Percentiles rank a stretch among this genome's conserved stretches.
Conservation (phyloP, 75 land plant species). For the Ceratopteris richardii region DNA sequence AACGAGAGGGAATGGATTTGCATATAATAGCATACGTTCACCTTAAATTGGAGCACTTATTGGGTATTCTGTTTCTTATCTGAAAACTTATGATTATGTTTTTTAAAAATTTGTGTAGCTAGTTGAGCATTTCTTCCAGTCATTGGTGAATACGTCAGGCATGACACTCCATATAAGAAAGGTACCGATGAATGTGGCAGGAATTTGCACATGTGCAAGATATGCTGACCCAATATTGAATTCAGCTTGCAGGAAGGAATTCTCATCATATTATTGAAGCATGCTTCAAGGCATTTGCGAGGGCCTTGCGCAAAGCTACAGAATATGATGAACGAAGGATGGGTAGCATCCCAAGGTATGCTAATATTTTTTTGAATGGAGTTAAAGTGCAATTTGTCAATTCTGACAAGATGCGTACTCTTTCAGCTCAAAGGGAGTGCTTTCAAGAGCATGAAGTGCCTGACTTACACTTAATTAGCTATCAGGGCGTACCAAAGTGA, state of each 20-base stretch:
- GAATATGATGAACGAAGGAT: constrained; percentile 68
- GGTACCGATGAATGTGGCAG: no score
- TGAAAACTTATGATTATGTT: no score
- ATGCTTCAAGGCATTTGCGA: constrained; percentile 92
- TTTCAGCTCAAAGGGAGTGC: constrained; percentile 34
- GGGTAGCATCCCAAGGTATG: constrained; percentile 79
- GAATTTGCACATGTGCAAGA: no score
- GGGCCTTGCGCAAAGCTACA: constrained; percentile 86
- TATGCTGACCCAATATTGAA: constrained; percentile 1
- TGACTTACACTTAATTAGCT: no score
- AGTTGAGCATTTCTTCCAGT: constrained; percentile 98
- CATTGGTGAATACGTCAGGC: constrained; percentile 90
- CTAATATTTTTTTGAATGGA: neutral
- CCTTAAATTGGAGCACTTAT: no score
- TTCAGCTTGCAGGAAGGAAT: constrained; percentile 83
- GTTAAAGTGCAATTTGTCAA: neutral
- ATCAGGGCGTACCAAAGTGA: no score
- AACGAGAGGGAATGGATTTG: no score
- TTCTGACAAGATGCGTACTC: neutral
- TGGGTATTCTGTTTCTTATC: no score
- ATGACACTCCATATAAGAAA: constrained; percentile 96
- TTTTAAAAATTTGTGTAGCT: constrained; percentile 46
- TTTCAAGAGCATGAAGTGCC: constrained; percentile 22
- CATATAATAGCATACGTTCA: no score
- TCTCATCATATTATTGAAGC: constrained; percentile 96